Percentiles rank a stretch among this genome's conserved stretches.
These are phyloP conservation scores for Solanum phureja DNA, from an alignment of 257 asterid genomes.

Conservation along the genomic window DNA sequence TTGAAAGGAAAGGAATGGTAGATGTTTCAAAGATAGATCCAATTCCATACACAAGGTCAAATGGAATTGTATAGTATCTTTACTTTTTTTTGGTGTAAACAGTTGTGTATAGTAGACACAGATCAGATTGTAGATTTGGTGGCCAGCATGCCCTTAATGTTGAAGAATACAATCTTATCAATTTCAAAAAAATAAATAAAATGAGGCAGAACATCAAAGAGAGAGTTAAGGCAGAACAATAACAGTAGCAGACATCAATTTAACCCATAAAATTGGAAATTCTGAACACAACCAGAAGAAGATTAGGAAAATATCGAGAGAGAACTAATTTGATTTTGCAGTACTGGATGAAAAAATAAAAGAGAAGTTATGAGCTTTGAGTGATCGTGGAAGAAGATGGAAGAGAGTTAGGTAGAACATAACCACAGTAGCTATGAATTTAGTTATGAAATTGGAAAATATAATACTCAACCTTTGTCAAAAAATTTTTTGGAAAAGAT, in stretches of 20 bases:
- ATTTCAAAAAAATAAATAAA: too few relatives aligned
- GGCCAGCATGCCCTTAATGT: too few relatives aligned
- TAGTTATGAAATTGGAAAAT: not conserved
- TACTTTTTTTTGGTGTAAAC: too few relatives aligned
- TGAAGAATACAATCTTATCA: too few relatives aligned
- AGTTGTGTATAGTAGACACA: too few relatives aligned
- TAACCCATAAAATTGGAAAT: not conserved
- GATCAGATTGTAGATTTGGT: too few relatives aligned
- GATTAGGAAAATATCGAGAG: not conserved
- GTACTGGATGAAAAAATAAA: not conserved
- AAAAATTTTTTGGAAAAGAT: rapidly evolving
- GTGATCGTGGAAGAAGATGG: not conserved
- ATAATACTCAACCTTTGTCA: too few relatives aligned
- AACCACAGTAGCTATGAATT: not conserved
- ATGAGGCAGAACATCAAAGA: not conserved
- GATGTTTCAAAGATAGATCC: too few relatives aligned
- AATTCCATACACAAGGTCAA: too few relatives aligned
- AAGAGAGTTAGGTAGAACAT: not conserved
- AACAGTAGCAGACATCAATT: not conserved
- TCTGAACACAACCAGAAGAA: not conserved
- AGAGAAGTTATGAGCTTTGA: not conserved
- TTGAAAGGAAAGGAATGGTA: too few relatives aligned
- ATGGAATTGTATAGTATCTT: too few relatives aligned
- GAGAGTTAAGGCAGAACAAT: not conserved
- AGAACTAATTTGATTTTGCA: not conserved